These are phyloP conservation scores for Crucihimalaya himalaica DNA, from an alignment of 345 rosid genomes.

Conservation along the genomic window DNA sequence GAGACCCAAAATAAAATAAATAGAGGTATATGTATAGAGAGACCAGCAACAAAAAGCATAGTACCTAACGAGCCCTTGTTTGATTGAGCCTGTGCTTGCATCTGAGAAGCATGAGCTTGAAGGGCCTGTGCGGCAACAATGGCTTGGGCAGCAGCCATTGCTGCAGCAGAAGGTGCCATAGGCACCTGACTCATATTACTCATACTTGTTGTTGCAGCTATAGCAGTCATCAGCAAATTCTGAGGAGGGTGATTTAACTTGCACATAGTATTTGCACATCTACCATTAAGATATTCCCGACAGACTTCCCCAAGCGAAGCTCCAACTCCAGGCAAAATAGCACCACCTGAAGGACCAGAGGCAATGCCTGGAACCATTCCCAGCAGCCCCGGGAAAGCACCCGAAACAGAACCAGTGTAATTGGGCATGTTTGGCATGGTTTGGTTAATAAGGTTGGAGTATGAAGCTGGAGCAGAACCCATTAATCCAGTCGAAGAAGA, in stretches of 20 bases:
- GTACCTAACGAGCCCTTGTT: slow-evolving; percentile 71
- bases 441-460: slow-evolving; percentile 79
- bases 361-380: slow-evolving; percentile 97
- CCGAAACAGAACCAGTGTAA: slow-evolving; percentile 93
- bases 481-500: slow-evolving; percentile 71
- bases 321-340: slow-evolving; percentile 91
- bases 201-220: slow-evolving; percentile 92
- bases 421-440: slow-evolving; percentile 99
- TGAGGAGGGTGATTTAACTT: slow-evolving; percentile 92
- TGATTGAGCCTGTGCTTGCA: slow-evolving; percentile 82
- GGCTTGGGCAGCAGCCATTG: slow-evolving; percentile 99
- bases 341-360: slow-evolving; percentile 93
- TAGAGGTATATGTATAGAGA: not conserved
- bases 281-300: slow-evolving; percentile 85
- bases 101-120: slow-evolving; percentile 99
- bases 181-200: slow-evolving; percentile 91
- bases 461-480: slow-evolving; percentile 70
- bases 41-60: not conserved
- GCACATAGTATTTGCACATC: slow-evolving; percentile 80
- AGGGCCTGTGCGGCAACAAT: slow-evolving; percentile 99
- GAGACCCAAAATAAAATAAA: not conserved
- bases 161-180: slow-evolving; percentile 99
- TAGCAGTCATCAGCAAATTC: slow-evolving; percentile 87
- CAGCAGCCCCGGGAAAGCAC: slow-evolving; percentile 85
- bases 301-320: slow-evolving; percentile 98